A percentile compares a stretch with the other conserved stretches of the same genome.
These are phyloP conservation scores for Somion occarium DNA, from an alignment of 1,284 basidiomycete species.

Conservation along the genomic window DNA sequence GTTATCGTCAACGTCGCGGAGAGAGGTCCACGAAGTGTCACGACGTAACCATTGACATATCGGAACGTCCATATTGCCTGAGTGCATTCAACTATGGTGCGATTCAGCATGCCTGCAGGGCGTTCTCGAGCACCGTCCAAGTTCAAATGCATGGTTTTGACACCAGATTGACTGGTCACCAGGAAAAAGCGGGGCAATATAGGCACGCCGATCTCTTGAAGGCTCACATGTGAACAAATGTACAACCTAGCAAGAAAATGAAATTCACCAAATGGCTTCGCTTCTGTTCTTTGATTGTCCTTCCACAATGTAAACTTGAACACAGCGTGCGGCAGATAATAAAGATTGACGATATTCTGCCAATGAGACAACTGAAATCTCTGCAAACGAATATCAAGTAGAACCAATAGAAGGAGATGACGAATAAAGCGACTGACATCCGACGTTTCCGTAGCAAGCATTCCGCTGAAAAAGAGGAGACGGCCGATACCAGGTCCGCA, in stretches of 20 bases:
- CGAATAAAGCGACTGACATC: constrained; percentile 33
- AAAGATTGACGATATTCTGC: constrained; percentile 55
- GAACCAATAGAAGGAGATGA: neutral
- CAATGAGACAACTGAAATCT: constrained; percentile 62
- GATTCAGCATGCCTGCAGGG: constrained; percentile 38
- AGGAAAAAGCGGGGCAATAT: constrained; percentile 80
- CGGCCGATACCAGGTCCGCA: constrained; percentile 57
- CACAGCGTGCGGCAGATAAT: constrained; percentile 58
- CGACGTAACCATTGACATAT: constrained; percentile 69
- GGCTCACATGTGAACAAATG: neutral
- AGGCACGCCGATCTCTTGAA: constrained; percentile 66
- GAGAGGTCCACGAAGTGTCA: constrained; percentile 66
- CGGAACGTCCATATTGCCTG: constrained; percentile 72
- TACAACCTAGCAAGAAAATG: constrained; percentile 3
- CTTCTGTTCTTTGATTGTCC: constrained; percentile 68
- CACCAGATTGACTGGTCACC: constrained; percentile 75
- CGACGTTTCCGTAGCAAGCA: constrained; percentile 47
- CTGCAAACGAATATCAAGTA: constrained; percentile 30
- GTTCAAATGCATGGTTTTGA: constrained; percentile 68
- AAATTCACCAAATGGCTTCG: constrained; percentile 71
- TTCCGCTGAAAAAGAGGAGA: constrained; percentile 61
- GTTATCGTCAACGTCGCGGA: constrained; percentile 52
- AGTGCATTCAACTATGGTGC: constrained; percentile 58
- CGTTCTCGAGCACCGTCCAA: constrained; percentile 71
- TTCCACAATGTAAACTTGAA: constrained; percentile 80